Percentiles rank a stretch among this genome's conserved stretches.
phyloP scores from a whole-genome alignment of 2,329 filamentous ascomycete genomes.

The Diaporthe ampelina region DNA sequence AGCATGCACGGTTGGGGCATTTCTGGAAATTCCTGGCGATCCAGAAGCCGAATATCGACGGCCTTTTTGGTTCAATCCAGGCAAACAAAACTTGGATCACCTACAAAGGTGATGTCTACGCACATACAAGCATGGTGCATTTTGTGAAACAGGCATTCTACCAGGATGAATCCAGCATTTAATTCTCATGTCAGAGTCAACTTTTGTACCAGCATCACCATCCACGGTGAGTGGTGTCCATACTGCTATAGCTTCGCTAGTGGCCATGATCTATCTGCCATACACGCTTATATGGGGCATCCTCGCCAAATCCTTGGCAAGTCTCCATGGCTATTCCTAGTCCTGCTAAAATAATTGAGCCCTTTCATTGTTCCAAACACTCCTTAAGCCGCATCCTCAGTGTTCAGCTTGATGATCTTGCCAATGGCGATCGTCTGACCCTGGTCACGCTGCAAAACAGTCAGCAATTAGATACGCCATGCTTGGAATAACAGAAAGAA shows the following conservation, averaged over 20 bases:
- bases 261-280: conserved; percentile 28
- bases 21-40: background rate
- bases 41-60: background rate
- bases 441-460: conserved; percentile 60
- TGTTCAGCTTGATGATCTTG: conserved; percentile 93
- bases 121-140: background rate
- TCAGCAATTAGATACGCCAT: conserved; percentile 40
- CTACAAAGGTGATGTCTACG: background rate
- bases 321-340: background rate
- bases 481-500: conserved; percentile 45
- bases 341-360: background rate
- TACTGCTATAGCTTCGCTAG: background rate
- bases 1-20: conserved; percentile 31
- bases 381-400: conserved; percentile 51
- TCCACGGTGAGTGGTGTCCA: background rate
- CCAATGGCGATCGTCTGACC: conserved; percentile 99
- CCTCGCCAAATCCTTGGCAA: background rate
- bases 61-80: background rate
- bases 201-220: background rate
- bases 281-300: background rate
- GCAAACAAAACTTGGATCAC: background rate
- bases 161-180: background rate
- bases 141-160: background rate
- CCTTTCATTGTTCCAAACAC: background rate
- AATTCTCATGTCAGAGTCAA: background rate